Evolutionary conservation across 1,139 yeast genomes (phyloP).

Genomic region (Hemisphaericaspora xylanilytica): DNA sequence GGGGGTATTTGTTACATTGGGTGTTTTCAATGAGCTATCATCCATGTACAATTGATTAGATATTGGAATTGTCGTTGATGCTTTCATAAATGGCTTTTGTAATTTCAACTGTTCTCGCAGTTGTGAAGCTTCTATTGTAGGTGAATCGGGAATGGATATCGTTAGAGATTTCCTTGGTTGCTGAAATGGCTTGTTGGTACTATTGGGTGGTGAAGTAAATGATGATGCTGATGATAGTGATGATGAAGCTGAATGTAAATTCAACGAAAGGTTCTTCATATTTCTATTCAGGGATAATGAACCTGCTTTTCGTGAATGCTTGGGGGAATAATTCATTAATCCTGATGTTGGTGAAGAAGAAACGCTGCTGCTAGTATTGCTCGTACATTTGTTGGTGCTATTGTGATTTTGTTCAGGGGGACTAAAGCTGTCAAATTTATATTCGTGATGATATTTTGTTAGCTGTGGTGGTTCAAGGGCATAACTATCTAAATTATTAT

Average conservation of each 20-base stretch:
- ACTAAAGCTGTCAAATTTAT: background rate
- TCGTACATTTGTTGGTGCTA: background rate
- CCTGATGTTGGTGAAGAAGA: constrained; percentile 2
- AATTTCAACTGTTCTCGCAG: constrained; percentile 6
- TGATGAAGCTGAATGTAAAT: constrained; percentile 18
- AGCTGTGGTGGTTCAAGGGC: constrained; percentile 1
- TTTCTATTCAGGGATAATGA: constrained; percentile 27
- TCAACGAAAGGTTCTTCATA: constrained; percentile 38
- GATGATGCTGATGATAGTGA: constrained; percentile 5
- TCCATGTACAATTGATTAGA: constrained; percentile 5
- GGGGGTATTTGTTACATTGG: constrained; percentile 14
- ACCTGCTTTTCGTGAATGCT: constrained; percentile 32
- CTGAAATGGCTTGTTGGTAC: background rate
- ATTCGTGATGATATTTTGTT: background rate
- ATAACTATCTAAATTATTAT: background rate
- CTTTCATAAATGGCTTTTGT: constrained; percentile 3
- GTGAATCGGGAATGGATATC: constrained; percentile 16
- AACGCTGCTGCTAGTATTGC: background rate
- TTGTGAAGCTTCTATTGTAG: constrained; percentile 8
- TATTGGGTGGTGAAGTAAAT: constrained; percentile 3
- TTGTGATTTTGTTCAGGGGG: background rate
- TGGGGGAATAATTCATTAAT: constrained; percentile 34
- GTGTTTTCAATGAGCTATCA: constrained; percentile 9
- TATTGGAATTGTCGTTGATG: background rate
- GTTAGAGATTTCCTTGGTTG: constrained; percentile 8